A percentile compares a stretch with the other conserved stretches of the same genome.
These are phyloP conservation scores for Onygena corvina DNA, from an alignment of 2,329 filamentous ascomycete species.

Conservation along the genomic window DNA sequence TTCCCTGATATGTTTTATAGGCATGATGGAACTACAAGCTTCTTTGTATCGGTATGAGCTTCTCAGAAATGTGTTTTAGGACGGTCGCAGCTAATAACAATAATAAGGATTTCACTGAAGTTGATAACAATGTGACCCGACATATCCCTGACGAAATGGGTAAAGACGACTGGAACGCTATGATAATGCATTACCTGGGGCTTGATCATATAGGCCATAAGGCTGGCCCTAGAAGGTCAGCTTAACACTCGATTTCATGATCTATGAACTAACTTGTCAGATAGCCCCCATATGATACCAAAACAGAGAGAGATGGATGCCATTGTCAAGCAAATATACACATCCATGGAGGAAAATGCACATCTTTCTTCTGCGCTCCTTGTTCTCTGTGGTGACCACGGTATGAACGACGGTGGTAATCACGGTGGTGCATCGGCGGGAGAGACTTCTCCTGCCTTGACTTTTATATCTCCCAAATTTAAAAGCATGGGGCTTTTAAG, in stretches of 20 bases:
- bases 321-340: constrained; percentile 64
- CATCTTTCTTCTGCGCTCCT: constrained; percentile 70
- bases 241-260: not conserved
- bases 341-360: constrained; percentile 55
- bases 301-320: constrained; percentile 92
- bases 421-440: constrained; percentile 89
- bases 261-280: constrained; percentile 15
- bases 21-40: constrained; percentile 86
- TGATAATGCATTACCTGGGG: constrained; percentile 91
- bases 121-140: constrained; percentile 92
- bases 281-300: constrained; percentile 73
- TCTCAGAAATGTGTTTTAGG: not conserved
- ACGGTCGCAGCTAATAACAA: constrained; percentile 8
- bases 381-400: constrained; percentile 83
- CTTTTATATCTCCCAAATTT: constrained; percentile 82
- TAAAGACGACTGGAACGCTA: constrained; percentile 74
- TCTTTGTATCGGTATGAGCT: constrained; percentile 79
- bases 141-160: constrained; percentile 67
- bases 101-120: constrained; percentile 85
- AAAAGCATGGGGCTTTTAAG: constrained; percentile 40
- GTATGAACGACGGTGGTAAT: constrained; percentile 98
- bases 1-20: constrained; percentile 83
- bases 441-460: constrained; percentile 82
- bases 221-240: constrained; percentile 67
- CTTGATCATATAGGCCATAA: constrained; percentile 98